phyloP scores from a whole-genome alignment of 2,329 filamentous ascomycete genomes.

The Colletotrichum melonis region DNA sequence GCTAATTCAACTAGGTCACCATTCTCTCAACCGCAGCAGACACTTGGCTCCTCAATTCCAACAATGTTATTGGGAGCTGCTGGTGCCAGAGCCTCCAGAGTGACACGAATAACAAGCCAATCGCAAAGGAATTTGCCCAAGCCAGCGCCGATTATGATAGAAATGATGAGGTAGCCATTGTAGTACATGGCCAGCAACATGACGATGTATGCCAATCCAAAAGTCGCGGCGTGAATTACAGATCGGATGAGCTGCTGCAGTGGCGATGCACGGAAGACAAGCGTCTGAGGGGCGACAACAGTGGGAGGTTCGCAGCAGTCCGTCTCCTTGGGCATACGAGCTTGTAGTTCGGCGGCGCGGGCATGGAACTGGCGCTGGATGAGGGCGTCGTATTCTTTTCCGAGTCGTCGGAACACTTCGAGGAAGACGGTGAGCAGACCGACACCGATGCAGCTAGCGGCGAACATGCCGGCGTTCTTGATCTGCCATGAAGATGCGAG shows the following conservation, averaged over 20 bases:
- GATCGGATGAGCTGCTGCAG: slow-evolving; percentile 54
- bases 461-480: slow-evolving; percentile 52
- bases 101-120: slow-evolving; percentile 60
- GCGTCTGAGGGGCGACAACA: slow-evolving; percentile 34
- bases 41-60: slow-evolving; percentile 57
- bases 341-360: slow-evolving; percentile 43
- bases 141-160: slow-evolving; percentile 58
- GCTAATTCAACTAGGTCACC: background rate
- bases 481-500: slow-evolving; percentile 54
- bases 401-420: slow-evolving; percentile 53
- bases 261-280: slow-evolving; percentile 52
- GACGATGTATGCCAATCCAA: slow-evolving; percentile 56
- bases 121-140: slow-evolving; percentile 66
- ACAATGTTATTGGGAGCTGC: slow-evolving; percentile 39
- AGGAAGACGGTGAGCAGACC: slow-evolving; percentile 52
- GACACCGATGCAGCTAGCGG: slow-evolving; percentile 56
- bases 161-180: slow-evolving; percentile 58
- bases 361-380: slow-evolving; percentile 52
- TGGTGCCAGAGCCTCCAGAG: slow-evolving; percentile 10
- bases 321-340: slow-evolving; percentile 27
- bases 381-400: slow-evolving; percentile 55
- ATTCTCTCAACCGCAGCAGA: slow-evolving; percentile 55
- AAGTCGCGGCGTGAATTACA: slow-evolving; percentile 51
- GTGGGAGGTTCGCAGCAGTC: slow-evolving; percentile 33
- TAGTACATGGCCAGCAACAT: slow-evolving; percentile 60